Percentiles rank a stretch among this genome's conserved stretches.
These are phyloP conservation scores for Tephrocybe sp. DNA, from an alignment of 768 basidiomycete genomes.

Conservation along the genomic window DNA sequence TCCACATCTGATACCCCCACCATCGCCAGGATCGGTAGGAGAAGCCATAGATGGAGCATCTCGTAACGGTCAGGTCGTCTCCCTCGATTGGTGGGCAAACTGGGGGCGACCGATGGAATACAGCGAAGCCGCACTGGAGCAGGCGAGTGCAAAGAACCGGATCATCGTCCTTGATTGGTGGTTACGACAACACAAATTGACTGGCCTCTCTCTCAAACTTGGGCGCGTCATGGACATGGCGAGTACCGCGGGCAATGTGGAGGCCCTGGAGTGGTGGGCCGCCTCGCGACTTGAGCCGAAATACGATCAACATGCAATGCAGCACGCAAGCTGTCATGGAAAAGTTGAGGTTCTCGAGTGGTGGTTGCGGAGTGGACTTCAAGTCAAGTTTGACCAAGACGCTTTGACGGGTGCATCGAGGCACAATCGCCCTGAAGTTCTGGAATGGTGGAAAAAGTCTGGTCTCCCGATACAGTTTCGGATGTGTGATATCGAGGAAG, in stretches of 20 bases:
- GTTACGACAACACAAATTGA: constrained; percentile 53
- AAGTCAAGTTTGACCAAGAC: constrained; percentile 78
- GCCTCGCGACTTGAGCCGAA: constrained; percentile 73
- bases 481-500: constrained; percentile 91
- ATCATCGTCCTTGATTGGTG: constrained; percentile 83
- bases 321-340: constrained; percentile 77
- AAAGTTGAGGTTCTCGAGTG: constrained; percentile 78
- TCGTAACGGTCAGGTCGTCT: constrained; percentile 67
- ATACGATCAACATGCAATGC: constrained; percentile 73
- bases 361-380: constrained; percentile 79
- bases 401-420: constrained; percentile 76
- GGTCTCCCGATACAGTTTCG: constrained; percentile 81
- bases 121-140: constrained; percentile 76
- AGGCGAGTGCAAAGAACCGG: constrained; percentile 75
- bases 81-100: constrained; percentile 79
- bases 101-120: constrained; percentile 69
- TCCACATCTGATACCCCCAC: constrained; percentile 56
- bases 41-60: constrained; percentile 81
- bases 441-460: constrained; percentile 87
- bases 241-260: constrained; percentile 71
- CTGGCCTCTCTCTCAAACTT: constrained; percentile 66
- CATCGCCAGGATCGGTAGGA: constrained; percentile 50
- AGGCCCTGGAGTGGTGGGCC: constrained; percentile 84
- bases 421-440: constrained; percentile 75
- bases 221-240: constrained; percentile 87